Evolutionary conservation across 2,329 filamentous ascomycete genomes (phyloP).

Genomic region (Elsinoe ampelina): DNA sequence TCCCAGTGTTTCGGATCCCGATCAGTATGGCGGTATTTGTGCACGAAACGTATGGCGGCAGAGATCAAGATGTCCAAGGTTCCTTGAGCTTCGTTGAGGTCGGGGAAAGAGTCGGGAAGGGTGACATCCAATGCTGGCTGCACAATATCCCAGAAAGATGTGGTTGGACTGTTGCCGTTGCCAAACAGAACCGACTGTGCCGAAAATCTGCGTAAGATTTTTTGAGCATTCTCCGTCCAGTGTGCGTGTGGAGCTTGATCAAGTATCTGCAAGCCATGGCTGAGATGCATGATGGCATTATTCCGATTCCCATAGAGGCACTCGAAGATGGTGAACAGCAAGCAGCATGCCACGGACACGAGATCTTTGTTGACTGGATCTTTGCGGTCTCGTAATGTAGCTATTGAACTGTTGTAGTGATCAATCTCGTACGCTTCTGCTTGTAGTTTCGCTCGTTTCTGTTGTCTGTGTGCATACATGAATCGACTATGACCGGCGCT

Average conservation of each 20-base stretch:
- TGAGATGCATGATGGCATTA: conserved; percentile 25
- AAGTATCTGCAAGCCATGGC: conserved; percentile 24
- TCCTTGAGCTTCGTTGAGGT: neutral
- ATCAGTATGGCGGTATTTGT: neutral
- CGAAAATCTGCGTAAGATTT: conserved; percentile 14
- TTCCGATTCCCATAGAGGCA: conserved; percentile 25
- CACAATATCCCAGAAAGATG: neutral
- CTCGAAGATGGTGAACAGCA: conserved; percentile 28
- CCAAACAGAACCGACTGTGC: conserved; percentile 4
- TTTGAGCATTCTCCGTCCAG: neutral
- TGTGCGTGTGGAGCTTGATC: neutral
- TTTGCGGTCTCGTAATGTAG: conserved; percentile 21
- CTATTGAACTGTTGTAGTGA: conserved; percentile 27
- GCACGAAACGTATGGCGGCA: neutral
- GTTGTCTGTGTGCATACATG: neutral
- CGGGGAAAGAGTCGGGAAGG: conserved; percentile 14
- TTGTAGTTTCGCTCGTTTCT: neutral
- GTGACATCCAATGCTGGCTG: neutral
- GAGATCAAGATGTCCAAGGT: neutral
- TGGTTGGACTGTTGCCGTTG: neutral
- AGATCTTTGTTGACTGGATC: neutral
- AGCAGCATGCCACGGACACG: conserved; percentile 22
- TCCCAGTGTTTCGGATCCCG: too few species aligned
- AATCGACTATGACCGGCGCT: conserved; percentile 24
- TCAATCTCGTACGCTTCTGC: conserved; percentile 16